A percentile compares a stretch with the other conserved stretches of the same genome.
Conservation (phyloP, 352 stramenopile genomes). For the Phytophthora kernoviae region DNA sequence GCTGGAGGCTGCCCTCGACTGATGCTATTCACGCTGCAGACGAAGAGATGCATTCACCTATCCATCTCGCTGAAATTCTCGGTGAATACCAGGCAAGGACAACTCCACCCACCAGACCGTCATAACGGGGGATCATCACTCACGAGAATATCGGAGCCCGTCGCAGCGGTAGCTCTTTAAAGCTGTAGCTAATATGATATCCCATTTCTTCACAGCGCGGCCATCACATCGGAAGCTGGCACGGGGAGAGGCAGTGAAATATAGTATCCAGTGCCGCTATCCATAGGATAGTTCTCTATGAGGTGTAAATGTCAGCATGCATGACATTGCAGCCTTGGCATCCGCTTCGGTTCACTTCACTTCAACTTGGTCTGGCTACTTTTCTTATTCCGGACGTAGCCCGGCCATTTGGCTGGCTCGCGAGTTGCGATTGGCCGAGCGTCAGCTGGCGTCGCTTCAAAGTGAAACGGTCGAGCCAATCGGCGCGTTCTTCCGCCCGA, state of each 20-base stretch:
- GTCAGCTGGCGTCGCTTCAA: slow-evolving; percentile 24
- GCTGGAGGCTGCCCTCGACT: no score
- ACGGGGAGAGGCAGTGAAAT: neutral
- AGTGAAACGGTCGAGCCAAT: slow-evolving; percentile 12
- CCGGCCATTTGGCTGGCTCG: slow-evolving; percentile 1
- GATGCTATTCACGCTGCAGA: neutral
- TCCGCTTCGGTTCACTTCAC: slow-evolving; percentile 1
- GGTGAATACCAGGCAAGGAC: neutral
- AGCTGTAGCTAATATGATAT: neutral
- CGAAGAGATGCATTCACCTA: neutral
- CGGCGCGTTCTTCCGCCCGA: no score
- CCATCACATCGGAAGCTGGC: neutral
- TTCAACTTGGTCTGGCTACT: slow-evolving; percentile 28
- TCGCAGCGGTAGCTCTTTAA: neutral
- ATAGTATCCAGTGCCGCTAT: no score
- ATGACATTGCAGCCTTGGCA: no score
- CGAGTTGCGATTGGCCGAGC: slow-evolving; percentile 22
- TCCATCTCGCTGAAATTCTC: neutral
- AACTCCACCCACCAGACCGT: neutral
- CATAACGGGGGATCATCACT: neutral
- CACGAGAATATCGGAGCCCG: neutral
- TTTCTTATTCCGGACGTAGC: slow-evolving; percentile 44
- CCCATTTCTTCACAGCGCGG: neutral
- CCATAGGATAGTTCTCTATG: no score
- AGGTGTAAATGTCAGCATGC: no score